Evolutionary conservation across 2,329 filamentous ascomycete species (phyloP).

Genomic region (Ophiostoma montium): DNA sequence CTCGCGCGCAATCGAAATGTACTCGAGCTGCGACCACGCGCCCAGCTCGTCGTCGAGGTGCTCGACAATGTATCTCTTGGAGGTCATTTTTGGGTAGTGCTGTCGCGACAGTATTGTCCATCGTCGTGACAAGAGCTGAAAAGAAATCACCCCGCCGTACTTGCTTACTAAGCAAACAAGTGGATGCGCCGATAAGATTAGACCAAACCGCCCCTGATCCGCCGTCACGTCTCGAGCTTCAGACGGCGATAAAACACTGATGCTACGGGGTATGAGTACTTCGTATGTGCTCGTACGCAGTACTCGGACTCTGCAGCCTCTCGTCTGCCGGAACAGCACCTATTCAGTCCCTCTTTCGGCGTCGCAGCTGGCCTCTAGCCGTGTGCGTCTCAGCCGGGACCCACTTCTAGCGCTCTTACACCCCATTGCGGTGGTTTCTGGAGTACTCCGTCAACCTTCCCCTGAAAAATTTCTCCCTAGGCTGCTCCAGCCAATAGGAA

Average conservation of each 20-base stretch:
- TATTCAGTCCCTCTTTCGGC: constrained; percentile 8
- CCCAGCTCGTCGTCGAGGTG: constrained; percentile 93
- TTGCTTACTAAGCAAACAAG: too few relatives aligned
- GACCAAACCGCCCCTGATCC: too few relatives aligned
- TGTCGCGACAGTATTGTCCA: not conserved
- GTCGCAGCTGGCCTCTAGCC: not conserved
- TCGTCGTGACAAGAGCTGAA: not conserved
- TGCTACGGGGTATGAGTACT: too few relatives aligned
- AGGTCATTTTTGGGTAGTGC: constrained; percentile 4
- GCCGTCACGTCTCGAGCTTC: too few relatives aligned
- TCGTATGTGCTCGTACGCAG: too few relatives aligned
- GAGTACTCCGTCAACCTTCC: too few relatives aligned
- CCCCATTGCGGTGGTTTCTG: constrained; percentile 2
- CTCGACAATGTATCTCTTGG: constrained; percentile 83
- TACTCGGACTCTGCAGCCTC: too few relatives aligned
- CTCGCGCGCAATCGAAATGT: constrained; percentile 74
- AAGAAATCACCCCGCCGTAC: too few relatives aligned
- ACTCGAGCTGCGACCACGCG: constrained; percentile 88
- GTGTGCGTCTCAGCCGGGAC: not conserved
- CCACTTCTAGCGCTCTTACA: constrained; percentile 3
- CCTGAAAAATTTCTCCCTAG: too few relatives aligned
- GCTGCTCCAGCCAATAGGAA: too few relatives aligned
- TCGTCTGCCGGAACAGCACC: constrained; percentile 1
- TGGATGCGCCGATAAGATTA: too few relatives aligned
- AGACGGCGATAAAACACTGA: too few relatives aligned